Evolutionary conservation across 2,329 filamentous ascomycete genomes (phyloP).

Genomic region (Aspergillus brunneoviolaceus): DNA sequence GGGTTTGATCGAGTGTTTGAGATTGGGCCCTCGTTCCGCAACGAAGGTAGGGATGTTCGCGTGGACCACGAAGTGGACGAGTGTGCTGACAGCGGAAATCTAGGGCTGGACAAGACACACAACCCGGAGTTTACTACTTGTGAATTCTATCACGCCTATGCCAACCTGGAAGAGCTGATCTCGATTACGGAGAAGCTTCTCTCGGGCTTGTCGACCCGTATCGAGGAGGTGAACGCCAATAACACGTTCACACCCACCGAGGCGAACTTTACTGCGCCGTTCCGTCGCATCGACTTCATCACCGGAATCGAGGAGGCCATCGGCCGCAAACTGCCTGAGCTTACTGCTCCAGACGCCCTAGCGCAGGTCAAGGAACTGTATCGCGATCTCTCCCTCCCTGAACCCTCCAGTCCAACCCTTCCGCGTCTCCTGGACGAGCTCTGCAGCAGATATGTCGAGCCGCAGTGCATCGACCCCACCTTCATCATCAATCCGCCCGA

Average conservation of each 20-base stretch:
- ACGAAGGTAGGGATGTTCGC: slow-evolving; percentile 63
- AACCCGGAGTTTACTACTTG: slow-evolving; percentile 98
- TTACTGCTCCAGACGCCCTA: slow-evolving; percentile 56
- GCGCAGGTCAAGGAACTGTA: slow-evolving; percentile 59
- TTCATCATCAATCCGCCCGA: slow-evolving; percentile 90
- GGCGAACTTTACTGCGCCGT: slow-evolving; percentile 59
- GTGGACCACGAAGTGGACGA: neutral
- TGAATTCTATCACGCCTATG: slow-evolving; percentile 91
- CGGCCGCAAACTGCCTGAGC: slow-evolving; percentile 63
- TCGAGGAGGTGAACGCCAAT: slow-evolving; percentile 45
- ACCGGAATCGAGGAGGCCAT: slow-evolving; percentile 71
- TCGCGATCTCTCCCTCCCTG: slow-evolving; percentile 46
- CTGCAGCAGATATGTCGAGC: slow-evolving; percentile 73
- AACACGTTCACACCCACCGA: slow-evolving; percentile 50
- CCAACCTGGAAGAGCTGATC: slow-evolving; percentile 73
- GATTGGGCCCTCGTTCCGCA: slow-evolving; percentile 87
- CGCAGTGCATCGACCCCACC: slow-evolving; percentile 68
- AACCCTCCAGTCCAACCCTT: slow-evolving; percentile 57
- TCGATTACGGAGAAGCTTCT: slow-evolving; percentile 72
- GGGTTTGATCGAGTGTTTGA: slow-evolving; percentile 89
- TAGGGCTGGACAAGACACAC: slow-evolving; percentile 76
- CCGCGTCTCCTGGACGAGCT: slow-evolving; percentile 79
- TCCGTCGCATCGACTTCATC: slow-evolving; percentile 75
- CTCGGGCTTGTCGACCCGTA: slow-evolving; percentile 56
- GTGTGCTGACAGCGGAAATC: neutral